phyloP scores from a whole-genome alignment of 2,329 filamentous ascomycete genomes.

The Penicillium sp. region DNA sequence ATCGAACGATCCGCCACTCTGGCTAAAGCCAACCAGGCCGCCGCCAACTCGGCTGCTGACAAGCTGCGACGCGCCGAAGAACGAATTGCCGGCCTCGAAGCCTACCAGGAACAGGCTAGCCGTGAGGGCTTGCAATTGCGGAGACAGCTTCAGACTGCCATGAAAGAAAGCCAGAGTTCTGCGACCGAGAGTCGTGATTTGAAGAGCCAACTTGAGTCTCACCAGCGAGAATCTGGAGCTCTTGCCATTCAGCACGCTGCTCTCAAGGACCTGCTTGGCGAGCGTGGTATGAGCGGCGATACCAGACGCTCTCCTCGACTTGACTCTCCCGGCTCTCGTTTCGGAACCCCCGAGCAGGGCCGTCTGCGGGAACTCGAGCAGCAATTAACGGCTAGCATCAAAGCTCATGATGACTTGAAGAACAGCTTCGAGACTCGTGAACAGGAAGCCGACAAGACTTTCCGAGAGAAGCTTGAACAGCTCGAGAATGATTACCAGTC shows the following conservation, averaged over 20 bases:
- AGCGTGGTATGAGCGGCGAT: constrained; percentile 81
- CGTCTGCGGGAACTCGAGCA: constrained; percentile 84
- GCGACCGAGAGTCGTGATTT: constrained; percentile 80
- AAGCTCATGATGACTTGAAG: constrained; percentile 84
- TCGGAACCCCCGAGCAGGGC: constrained; percentile 74
- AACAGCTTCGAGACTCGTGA: constrained; percentile 74
- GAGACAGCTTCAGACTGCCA: constrained; percentile 80
- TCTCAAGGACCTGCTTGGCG: constrained; percentile 86
- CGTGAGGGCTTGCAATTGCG: constrained; percentile 87
- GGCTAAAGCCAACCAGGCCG: constrained; percentile 84
- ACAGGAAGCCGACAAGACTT: constrained; percentile 83
- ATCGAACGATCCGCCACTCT: constrained; percentile 74
- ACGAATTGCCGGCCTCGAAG: constrained; percentile 91
- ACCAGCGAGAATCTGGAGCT: constrained; percentile 92
- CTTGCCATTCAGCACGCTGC: constrained; percentile 89
- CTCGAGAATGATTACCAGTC: constrained; percentile 98
- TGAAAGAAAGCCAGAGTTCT: constrained; percentile 81
- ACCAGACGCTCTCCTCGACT: constrained; percentile 69
- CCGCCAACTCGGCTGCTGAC: constrained; percentile 83
- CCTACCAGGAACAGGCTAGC: constrained; percentile 96
- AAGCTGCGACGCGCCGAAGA: constrained; percentile 92
- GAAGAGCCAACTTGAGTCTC: constrained; percentile 77
- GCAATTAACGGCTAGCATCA: constrained; percentile 74
- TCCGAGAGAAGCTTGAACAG: constrained; percentile 89
- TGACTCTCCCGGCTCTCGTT: constrained; percentile 72